phyloP scores from a whole-genome alignment of 495 filamentous ascomycete genomes.

The Lasiosphaeris hirsuta region DNA sequence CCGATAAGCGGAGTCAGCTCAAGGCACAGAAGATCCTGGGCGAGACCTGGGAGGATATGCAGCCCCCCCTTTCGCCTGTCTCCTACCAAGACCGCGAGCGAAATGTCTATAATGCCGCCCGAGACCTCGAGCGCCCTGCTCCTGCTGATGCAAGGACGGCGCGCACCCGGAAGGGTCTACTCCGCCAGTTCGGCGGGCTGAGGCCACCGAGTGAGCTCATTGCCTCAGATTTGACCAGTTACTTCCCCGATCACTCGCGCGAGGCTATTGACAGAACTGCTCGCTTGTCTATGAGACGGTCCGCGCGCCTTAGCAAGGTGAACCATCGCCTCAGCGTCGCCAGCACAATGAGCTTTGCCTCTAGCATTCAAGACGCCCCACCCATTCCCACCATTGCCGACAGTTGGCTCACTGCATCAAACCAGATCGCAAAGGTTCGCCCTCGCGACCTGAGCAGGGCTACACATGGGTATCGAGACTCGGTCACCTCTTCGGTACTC shows the following conservation, averaged over 20 bases:
- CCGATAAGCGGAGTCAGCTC: constrained; percentile 60
- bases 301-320: constrained; percentile 82
- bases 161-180: constrained; percentile 57
- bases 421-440: constrained; percentile 48
- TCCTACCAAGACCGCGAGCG: constrained; percentile 62
- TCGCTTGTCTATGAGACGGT: constrained; percentile 83
- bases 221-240: constrained; percentile 88
- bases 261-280: constrained; percentile 94
- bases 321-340: constrained; percentile 89
- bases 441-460: constrained; percentile 39
- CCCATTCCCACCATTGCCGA: constrained; percentile 97
- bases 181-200: constrained; percentile 76
- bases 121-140: constrained; percentile 56
- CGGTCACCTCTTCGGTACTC: constrained; percentile 80
- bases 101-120: constrained; percentile 58
- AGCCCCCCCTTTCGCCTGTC: constrained; percentile 76
- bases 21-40: constrained; percentile 84
- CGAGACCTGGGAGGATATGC: constrained; percentile 73
- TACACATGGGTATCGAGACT: constrained; percentile 68
- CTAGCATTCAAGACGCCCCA: constrained; percentile 81
- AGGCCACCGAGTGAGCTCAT: constrained; percentile 96
- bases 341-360: constrained; percentile 89
- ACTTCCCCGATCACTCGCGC: constrained; percentile 91
- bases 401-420: constrained; percentile 72
- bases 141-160: constrained; percentile 47